Evolutionary conservation across 2,329 filamentous ascomycete species (phyloP).

Genomic region (Dothideomycetes sp.): DNA sequence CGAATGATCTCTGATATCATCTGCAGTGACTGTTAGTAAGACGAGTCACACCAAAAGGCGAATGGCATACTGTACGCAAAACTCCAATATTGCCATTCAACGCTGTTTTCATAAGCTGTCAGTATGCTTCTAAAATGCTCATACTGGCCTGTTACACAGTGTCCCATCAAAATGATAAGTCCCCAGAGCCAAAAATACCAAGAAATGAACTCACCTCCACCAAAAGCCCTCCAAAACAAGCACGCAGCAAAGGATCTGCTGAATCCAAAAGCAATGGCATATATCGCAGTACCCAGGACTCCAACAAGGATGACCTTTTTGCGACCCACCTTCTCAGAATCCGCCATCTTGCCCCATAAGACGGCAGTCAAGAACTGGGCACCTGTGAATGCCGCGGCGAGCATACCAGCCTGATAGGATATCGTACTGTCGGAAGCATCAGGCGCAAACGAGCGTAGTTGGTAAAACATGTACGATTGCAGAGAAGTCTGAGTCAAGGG

Average conservation of each 20-base stretch:
- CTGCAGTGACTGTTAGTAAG: not conserved
- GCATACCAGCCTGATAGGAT: constrained; percentile 64
- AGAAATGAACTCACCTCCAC: constrained; percentile 37
- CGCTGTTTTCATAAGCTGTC: too few relatives aligned
- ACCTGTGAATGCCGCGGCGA: constrained; percentile 71
- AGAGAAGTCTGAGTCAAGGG: constrained; percentile 72
- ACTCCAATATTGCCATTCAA: constrained; percentile 67
- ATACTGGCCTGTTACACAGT: too few relatives aligned
- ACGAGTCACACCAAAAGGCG: not conserved
- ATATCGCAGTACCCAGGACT: constrained; percentile 57
- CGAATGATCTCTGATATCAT: constrained; percentile 64
- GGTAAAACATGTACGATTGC: constrained; percentile 77
- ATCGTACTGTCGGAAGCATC: constrained; percentile 53
- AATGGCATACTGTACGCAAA: constrained; percentile 48
- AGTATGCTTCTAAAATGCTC: too few relatives aligned
- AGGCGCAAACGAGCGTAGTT: constrained; percentile 64
- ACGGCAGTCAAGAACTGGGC: constrained; percentile 77
- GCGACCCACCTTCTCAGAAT: constrained; percentile 54
- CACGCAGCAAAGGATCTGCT: constrained; percentile 53
- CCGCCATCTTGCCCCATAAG: constrained; percentile 65
- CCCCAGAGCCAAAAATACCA: not conserved
- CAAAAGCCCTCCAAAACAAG: constrained; percentile 56
- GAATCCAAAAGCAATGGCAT: constrained; percentile 61
- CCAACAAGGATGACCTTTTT: constrained; percentile 74
- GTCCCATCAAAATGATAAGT: too few relatives aligned